Conservation (phyloP, 371 early-diverging fungal species). For the Mortierella sp. region DNA sequence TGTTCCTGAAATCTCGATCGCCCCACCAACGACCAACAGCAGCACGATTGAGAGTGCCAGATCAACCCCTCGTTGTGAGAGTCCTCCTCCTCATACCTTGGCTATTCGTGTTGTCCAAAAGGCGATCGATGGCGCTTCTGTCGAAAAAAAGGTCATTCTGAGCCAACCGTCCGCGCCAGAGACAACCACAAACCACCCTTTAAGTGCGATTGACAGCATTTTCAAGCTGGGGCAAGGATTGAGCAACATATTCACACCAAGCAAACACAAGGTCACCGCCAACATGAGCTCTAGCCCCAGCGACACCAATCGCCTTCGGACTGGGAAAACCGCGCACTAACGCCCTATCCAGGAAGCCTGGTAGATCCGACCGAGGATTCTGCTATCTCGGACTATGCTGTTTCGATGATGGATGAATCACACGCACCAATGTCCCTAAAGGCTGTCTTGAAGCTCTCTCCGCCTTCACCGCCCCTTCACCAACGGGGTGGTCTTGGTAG, state of each 20-base stretch:
- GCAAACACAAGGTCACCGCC: background rate
- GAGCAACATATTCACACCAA: background rate
- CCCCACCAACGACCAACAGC: slow-evolving; percentile 25
- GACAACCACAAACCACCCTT: background rate
- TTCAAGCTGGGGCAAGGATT: slow-evolving; percentile 27
- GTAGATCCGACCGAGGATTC: slow-evolving; percentile 15
- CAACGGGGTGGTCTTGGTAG: background rate
- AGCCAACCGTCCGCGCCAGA: background rate
- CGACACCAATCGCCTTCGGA: background rate
- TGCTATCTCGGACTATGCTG: slow-evolving; percentile 6
- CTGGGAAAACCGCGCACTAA: slow-evolving; percentile 26
- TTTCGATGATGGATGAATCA: slow-evolving; percentile 10
- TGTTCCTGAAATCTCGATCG: slow-evolving; percentile 24
- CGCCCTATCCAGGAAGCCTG: slow-evolving; percentile 32
- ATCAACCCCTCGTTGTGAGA: background rate
- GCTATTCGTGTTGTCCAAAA: background rate
- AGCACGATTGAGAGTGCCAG: slow-evolving; percentile 1
- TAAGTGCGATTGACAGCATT: slow-evolving; percentile 19
- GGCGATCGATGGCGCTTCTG: background rate
- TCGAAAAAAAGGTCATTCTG: background rate
- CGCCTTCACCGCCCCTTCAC: background rate
- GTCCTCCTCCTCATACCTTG: background rate
- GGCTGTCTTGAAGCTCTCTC: background rate
- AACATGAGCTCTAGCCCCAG: background rate
- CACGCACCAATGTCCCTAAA: background rate